Percentiles rank a stretch among this genome's conserved stretches.
Conservation (phyloP, 495 filamentous ascomycete genomes). For the Daldinia loculata region DNA sequence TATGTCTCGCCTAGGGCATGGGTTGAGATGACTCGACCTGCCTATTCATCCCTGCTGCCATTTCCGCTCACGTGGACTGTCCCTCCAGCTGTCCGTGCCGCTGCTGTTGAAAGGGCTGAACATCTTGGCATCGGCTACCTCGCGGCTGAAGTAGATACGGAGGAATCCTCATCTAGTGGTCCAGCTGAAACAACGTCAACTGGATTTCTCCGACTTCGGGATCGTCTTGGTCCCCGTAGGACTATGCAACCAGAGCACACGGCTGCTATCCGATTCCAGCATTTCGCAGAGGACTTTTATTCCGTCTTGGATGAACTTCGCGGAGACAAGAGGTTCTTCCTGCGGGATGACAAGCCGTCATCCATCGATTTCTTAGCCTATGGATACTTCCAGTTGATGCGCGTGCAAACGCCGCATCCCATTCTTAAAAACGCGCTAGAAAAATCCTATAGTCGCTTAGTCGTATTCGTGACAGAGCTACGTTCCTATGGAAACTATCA, state of each 20-base stretch:
- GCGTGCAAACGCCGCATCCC: constrained; percentile 72
- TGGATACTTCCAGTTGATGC: constrained; percentile 79
- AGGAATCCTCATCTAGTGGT: constrained; percentile 39
- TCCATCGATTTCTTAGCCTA: constrained; percentile 79
- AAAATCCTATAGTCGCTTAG: constrained; percentile 62
- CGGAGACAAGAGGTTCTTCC: constrained; percentile 58
- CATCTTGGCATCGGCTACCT: constrained; percentile 70
- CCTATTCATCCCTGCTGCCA: constrained; percentile 76
- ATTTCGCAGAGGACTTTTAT: constrained; percentile 72
- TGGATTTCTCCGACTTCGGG: constrained; percentile 44
- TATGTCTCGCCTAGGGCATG: constrained; percentile 92
- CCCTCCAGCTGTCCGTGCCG: constrained; percentile 69
- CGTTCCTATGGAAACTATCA: constrained; percentile 44
- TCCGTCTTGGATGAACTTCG: constrained; percentile 72
- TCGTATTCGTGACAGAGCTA: constrained; percentile 62
- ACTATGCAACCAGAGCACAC: constrained; percentile 58
- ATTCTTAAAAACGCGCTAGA: constrained; percentile 75
- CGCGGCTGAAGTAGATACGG: constrained; percentile 44
- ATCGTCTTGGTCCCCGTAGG: constrained; percentile 33
- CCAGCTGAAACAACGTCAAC: constrained; percentile 43
- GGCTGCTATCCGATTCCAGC: constrained; percentile 72
- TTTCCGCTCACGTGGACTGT: constrained; percentile 86
- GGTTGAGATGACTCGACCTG: constrained; percentile 72
- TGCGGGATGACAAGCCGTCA: constrained; percentile 59
- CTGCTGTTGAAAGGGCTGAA: constrained; percentile 73